A percentile compares a stretch with the other conserved stretches of the same genome.
phyloP scores from a whole-genome alignment of 495 filamentous ascomycete genomes.

The Xylaria flabelliformis region DNA sequence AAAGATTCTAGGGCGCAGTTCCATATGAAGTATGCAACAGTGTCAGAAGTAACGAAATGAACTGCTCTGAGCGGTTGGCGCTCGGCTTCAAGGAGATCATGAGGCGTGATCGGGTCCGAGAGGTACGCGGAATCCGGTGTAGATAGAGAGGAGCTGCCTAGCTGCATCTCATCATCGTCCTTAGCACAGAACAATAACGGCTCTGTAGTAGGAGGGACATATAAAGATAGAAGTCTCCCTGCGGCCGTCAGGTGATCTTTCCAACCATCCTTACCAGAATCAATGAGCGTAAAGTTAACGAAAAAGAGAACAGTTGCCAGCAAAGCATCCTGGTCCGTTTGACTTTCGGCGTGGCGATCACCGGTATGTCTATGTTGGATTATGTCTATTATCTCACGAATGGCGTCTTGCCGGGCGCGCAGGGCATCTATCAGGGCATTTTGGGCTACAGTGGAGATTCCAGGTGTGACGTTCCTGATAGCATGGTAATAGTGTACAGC shows the following conservation, averaged over 20 bases:
- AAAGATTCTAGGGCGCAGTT: constrained; percentile 43
- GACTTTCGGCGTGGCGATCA: constrained; percentile 5
- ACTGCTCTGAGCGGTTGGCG: constrained; percentile 29
- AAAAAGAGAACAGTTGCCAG: constrained; percentile 61
- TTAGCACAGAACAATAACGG: constrained; percentile 29
- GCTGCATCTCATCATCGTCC: not conserved
- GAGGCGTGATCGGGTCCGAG: constrained; percentile 32
- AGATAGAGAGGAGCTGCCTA: constrained; percentile 25
- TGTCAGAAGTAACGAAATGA: constrained; percentile 52
- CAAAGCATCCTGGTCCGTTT: constrained; percentile 49
- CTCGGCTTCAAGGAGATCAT: constrained; percentile 38
- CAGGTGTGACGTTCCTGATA: constrained; percentile 26
- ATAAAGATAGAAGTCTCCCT: constrained; percentile 47
- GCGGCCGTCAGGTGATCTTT: constrained; percentile 60
- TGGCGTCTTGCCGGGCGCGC: constrained; percentile 54
- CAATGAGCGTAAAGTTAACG: constrained; percentile 63
- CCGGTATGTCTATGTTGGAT: constrained; percentile 27
- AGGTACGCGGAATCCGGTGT: not conserved
- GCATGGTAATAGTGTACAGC: constrained; percentile 60
- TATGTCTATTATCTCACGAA: constrained; percentile 49
- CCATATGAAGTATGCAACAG: constrained; percentile 47
- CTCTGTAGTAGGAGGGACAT: constrained; percentile 36
- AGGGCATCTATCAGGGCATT: constrained; percentile 56
- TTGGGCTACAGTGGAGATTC: constrained; percentile 15
- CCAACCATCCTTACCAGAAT: constrained; percentile 62